These are phyloP conservation scores for Catharanthus roseus DNA, from an alignment of 257 asterid species.

Conservation along the genomic window DNA sequence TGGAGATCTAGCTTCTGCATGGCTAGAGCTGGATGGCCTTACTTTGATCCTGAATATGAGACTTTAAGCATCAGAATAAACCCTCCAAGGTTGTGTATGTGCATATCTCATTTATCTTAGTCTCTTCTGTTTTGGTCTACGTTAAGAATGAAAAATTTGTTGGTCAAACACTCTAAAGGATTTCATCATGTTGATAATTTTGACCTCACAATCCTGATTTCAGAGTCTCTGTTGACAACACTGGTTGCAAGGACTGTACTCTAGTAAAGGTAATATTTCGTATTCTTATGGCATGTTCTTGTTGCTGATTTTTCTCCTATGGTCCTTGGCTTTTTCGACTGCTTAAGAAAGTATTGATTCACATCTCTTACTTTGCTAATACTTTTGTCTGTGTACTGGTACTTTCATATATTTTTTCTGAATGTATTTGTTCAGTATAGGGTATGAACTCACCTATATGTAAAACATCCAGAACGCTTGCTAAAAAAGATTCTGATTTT, in stretches of 20 bases:
- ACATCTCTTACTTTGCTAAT: background rate
- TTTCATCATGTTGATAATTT: conserved; percentile 14
- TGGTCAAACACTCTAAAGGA: conserved; percentile 14
- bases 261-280: conserved; percentile 67
- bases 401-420: background rate
- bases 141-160: background rate
- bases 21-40: conserved; percentile 74
- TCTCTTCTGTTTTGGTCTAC: background rate
- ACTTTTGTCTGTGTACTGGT: background rate
- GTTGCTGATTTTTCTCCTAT: background rate
- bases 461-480: background rate
- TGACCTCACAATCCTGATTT: conserved; percentile 21
- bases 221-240: conserved; percentile 96
- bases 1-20: conserved; percentile 24
- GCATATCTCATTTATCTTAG: background rate
- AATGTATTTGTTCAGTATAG: background rate
- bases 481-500: background rate
- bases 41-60: conserved; percentile 98
- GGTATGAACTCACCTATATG: background rate
- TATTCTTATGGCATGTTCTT: conserved; percentile 6
- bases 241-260: conserved; percentile 77
- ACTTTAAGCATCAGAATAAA: conserved; percentile 89
- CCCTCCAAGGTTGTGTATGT: conserved; percentile 79
- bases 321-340: background rate
- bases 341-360: background rate